Conservation (phyloP, 257 asterid genomes). For the Nemophila menziesii region DNA sequence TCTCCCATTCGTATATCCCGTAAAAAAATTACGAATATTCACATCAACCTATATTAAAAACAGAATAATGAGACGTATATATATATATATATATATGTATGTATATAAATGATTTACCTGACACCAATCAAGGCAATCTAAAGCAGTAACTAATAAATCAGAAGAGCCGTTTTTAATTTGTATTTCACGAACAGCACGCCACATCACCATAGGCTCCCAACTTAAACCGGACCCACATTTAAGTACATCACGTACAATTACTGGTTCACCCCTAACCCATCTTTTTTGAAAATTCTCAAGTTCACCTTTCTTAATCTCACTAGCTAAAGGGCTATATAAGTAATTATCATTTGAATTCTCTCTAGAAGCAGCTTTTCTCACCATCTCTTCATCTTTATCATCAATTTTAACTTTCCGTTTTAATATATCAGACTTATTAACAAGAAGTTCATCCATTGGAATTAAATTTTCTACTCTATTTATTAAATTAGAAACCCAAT, state of each 20-base stretch:
- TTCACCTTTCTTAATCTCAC: constrained; percentile 22
- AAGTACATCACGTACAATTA: constrained; percentile 33
- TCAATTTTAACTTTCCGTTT: constrained; percentile 12
- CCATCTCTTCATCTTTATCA: constrained; percentile 8
- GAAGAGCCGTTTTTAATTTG: constrained; percentile 19
- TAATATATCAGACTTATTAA: constrained; percentile 5
- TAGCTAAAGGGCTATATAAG: constrained; percentile 40
- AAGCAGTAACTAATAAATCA: constrained; percentile 38
- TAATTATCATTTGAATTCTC: constrained; percentile 32
- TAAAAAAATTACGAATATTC: constrained; percentile 15
- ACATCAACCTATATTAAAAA: constrained; percentile 36
- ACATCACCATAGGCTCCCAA: constrained; percentile 78
- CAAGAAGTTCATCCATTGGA: constrained; percentile 5
- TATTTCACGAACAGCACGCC: constrained; percentile 54
- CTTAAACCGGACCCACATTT: constrained; percentile 44
- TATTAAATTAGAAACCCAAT: constrained; percentile 24
- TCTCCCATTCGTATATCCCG: neutral
- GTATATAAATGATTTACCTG: constrained; percentile 26
- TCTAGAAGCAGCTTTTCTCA: constrained; percentile 35
- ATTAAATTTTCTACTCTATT: constrained; percentile 20
- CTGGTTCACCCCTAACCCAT: constrained; percentile 57
- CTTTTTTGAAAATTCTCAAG: constrained; percentile 52
- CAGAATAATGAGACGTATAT: too few species aligned
- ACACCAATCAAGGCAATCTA: constrained; percentile 57
- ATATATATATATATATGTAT: too few species aligned